Evolutionary conservation across 2,329 filamentous ascomycete genomes (phyloP), one percentile per base, ranked within the genome.

Genomic region (Epichloe hybrida): DNA sequence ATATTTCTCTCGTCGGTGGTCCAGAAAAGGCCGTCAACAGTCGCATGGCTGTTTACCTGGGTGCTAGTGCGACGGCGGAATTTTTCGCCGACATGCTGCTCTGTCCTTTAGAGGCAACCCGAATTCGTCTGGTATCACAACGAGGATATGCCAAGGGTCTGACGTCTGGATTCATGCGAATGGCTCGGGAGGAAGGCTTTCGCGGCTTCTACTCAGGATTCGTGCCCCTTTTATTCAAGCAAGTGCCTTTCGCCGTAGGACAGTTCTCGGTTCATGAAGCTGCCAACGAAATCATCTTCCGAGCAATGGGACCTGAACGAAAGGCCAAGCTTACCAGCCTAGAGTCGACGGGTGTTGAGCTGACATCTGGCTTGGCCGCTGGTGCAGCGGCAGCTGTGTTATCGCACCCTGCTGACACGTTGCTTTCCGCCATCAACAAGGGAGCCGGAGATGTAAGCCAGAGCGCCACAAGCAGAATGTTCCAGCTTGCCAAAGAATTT

Each of bases 191-290:
- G 61, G 87, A 93, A 69, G 86, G 88, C 63, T 52, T 90, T 53
- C 79, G 77, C 59, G 89, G 86, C 54, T 91, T 95, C 73, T 95
- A 95, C 77, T 88, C 86, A 56, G 89, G 89, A 58, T 94, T 95
- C 70, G 84, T 89, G 49, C 87, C 87, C 31, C 82, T 91, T 59
- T 76, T 89, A 57, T 88, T 87, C 72, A 90, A 91, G 72, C 87
- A 93, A 77, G 84, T 95, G 50, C 89, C 89, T 17, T 95, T 94
- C 73, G 94, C 89, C 58, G 88, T 95, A 71, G 82, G 88, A 67
- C 94, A 95, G 75, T 95, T 95, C 74, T 87, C 90, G 59, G 88
- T 91, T 50, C 93, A 88, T 75, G 89, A 95, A 73, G 91, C 87
- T 62, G 87, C 85, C 60, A 81, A 86, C 62, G 88, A 95, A 70